A percentile compares a stretch with the other conserved stretches of the same genome.
phyloP scores from a whole-genome alignment of 176 grass and related monocot species.

The Oryza nivara region DNA sequence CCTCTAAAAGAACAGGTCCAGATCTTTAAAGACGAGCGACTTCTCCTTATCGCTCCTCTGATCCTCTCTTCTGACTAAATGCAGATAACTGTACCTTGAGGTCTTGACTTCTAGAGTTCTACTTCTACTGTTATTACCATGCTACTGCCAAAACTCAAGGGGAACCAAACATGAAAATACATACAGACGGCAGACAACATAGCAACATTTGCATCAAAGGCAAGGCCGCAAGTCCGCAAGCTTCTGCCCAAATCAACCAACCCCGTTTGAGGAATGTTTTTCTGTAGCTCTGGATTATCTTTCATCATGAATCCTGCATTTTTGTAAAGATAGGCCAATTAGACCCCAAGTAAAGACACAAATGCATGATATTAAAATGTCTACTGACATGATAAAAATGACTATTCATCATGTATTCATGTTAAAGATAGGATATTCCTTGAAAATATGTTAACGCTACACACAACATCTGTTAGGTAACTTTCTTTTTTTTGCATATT shows the following conservation, averaged over 20 bases:
- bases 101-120: neutral
- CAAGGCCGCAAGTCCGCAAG: constrained; percentile 17
- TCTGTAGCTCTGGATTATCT: neutral
- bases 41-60: no score
- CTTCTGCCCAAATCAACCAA: neutral
- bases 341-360: constrained; percentile 2
- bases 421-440: constrained; percentile 20
- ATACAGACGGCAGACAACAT: neutral
- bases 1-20: neutral
- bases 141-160: neutral
- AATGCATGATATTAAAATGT: neutral
- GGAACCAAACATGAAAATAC: neutral
- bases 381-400: neutral
- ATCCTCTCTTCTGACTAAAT: neutral
- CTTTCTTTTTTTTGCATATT: neutral
- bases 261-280: constrained; percentile 12
- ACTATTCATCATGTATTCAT: constrained; percentile 9
- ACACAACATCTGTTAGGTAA: neutral
- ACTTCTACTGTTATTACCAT: neutral
- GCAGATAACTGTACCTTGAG: neutral
- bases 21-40: neutral
- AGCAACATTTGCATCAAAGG: constrained; percentile 13
- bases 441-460: neutral
- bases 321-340: neutral
- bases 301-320: constrained; percentile 23